Evolutionary conservation across 208 protist species (phyloP), one percentile per base, ranked within the genome.

Genomic region (Crithidia acanthocephali): DNA sequence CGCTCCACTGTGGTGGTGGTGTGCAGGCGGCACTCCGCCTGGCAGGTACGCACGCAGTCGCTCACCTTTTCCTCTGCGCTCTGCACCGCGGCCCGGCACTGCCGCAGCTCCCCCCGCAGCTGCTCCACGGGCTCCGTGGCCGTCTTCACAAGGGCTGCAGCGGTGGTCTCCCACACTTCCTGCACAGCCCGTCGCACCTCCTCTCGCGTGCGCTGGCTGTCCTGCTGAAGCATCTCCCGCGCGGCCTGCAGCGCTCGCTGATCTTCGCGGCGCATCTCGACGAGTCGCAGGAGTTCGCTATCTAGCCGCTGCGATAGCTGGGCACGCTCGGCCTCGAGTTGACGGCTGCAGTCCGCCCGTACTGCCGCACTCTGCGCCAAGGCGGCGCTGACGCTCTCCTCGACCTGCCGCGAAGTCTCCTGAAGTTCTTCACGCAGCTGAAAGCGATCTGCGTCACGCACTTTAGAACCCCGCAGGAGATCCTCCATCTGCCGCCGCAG

Each of bases 241-340:
- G 84, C 68, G 32, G 64, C 61, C 59, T 81, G 74, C 50, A 90
- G 68, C 57, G 76, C 83, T 20, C 81, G 80, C 44, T 92, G 76
- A 35, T 90, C 88, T 22, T 90, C 86, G 16, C 77, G 72, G 8
- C 83, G 84, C 83, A 92, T 88, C 56, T 92, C 88, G 0, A 82
- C 83, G 25, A 85, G 84, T 9, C 86, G 88, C 57, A 90, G 53
- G 40, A 93, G 65, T 73, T 92, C 91, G 22, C 65, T 44, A 62
- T 96, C 91, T 0, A 96, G 85, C 3, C 88, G 86, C 53, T 84
- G 80, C 16, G 74, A 62, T 9, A 93, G 80, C 5, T 80, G 51
- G 0, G 78, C 75, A 2, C 81, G 69, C 62, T 94, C 91, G 20
- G 74, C 79, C 73, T 96, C 91, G 9, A 91, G 50, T 68, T 86